Conservation (phyloP, 129 eudicot species). For the Apium graveolens region DNA sequence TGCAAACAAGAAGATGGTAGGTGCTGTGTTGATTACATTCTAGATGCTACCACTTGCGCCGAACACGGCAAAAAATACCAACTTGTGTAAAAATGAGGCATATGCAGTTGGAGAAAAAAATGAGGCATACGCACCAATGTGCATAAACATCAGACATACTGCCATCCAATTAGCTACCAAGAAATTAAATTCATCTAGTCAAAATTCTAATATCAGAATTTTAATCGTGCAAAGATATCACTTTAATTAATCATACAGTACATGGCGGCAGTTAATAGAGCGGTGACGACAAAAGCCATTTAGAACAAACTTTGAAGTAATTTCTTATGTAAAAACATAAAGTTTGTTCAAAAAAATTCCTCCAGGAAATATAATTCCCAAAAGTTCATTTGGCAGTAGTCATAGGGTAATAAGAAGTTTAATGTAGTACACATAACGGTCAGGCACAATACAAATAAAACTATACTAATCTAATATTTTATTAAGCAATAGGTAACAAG, state of each 20-base stretch:
- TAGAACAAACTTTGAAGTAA: background rate
- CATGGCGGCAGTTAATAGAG: background rate
- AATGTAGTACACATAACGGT: background rate
- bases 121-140: too few species aligned
- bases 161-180: too few species aligned
- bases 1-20: too few species aligned
- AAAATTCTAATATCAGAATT: too few species aligned
- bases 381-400: background rate
- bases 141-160: too few species aligned
- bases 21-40: too few species aligned
- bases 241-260: background rate
- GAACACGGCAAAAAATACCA: too few species aligned
- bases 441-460: background rate
- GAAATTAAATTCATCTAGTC: too few species aligned
- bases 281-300: background rate
- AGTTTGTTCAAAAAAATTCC: background rate
- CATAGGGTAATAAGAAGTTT: background rate
- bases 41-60: too few species aligned
- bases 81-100: too few species aligned
- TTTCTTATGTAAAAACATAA: background rate
- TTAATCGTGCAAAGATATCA: background rate
- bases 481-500: background rate
- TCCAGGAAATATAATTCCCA: background rate
- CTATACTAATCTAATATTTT: background rate
- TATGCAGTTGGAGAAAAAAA: too few species aligned